These are phyloP conservation scores for Sporothrix inflata DNA, from an alignment of 2,329 filamentous ascomycete genomes.

Conservation along the genomic window DNA sequence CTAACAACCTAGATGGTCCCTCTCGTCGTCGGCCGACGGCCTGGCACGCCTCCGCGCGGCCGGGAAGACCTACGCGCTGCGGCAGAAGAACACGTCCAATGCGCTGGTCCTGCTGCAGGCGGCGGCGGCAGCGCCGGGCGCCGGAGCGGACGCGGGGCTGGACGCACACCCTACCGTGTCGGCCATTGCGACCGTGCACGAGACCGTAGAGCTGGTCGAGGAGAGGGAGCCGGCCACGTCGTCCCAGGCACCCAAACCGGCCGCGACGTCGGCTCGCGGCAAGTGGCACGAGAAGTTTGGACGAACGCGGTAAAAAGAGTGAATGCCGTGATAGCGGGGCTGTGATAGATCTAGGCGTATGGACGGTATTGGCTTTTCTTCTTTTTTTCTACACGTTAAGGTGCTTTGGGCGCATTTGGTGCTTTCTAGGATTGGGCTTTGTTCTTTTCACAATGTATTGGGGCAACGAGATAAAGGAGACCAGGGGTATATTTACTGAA, in stretches of 20 bases:
- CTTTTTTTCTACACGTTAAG: not conserved
- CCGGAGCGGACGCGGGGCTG: slow-evolving; percentile 36
- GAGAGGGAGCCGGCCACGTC: slow-evolving; percentile 37
- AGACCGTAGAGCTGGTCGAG: slow-evolving; percentile 63
- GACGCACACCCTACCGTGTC: slow-evolving; percentile 44
- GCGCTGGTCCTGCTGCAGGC: slow-evolving; percentile 61
- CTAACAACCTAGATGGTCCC: slow-evolving; percentile 34
- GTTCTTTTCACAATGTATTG: not conserved
- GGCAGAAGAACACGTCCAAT: slow-evolving; percentile 70
- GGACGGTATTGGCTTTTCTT: not conserved
- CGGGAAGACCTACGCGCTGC: slow-evolving; percentile 59
- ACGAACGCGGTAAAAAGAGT: slow-evolving; percentile 44
- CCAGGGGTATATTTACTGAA: not conserved
- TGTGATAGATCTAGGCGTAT: not conserved
- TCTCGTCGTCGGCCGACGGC: slow-evolving; percentile 54
- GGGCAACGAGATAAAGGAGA: not conserved
- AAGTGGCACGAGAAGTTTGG: slow-evolving; percentile 67
- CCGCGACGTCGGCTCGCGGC: slow-evolving; percentile 44
- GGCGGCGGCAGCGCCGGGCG: slow-evolving; percentile 37
- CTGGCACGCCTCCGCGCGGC: slow-evolving; percentile 57
- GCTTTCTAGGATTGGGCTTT: not conserved
- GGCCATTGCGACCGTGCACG: slow-evolving; percentile 60
- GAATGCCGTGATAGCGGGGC: not conserved
- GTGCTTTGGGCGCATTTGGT: not conserved
- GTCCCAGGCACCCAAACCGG: not conserved